Evolutionary conservation across 2,329 filamentous ascomycete genomes (phyloP).

Genomic region (Arachnomyces sp.): DNA sequence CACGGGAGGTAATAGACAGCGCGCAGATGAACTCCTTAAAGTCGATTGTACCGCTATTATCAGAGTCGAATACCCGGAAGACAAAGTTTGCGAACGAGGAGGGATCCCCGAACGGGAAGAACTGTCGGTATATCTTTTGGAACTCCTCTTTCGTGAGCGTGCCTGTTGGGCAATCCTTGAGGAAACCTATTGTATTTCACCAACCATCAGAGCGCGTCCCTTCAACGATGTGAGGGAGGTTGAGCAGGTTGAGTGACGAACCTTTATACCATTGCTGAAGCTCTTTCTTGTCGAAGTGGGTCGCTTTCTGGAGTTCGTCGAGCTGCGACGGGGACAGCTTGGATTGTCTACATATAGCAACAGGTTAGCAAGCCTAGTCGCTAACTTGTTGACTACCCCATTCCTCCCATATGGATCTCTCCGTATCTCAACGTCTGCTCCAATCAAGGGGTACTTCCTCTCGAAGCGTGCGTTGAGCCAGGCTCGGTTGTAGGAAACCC

Average conservation of each 20-base stretch:
- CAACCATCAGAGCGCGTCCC: background rate
- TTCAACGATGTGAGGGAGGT: constrained; percentile 10
- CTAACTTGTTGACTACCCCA: background rate
- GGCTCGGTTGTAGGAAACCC: too few species aligned
- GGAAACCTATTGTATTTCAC: constrained; percentile 58
- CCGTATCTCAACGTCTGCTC: background rate
- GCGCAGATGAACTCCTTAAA: constrained; percentile 99
- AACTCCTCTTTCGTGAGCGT: constrained; percentile 98
- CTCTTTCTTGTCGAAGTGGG: constrained; percentile 99
- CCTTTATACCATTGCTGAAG: constrained; percentile 99
- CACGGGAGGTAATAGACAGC: constrained; percentile 88
- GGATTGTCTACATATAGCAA: constrained; percentile 63
- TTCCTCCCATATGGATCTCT: too few species aligned
- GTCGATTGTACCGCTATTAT: constrained; percentile 95
- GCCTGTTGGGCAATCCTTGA: constrained; percentile 95
- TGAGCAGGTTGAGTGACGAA: constrained; percentile 35
- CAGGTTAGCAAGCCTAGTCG: constrained; percentile 6
- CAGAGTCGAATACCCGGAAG: constrained; percentile 97
- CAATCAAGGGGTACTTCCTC: too few species aligned
- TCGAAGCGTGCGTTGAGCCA: too few species aligned
- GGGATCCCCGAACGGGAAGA: constrained; percentile 97
- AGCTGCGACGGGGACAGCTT: constrained; percentile 97
- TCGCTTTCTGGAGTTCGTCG: constrained; percentile 87
- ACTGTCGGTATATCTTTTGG: constrained; percentile 99
- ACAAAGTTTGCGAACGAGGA: constrained; percentile 98